Evolutionary conservation across 371 early-diverging fungal species (phyloP), one percentile per base, ranked within the genome.

Genomic region (Mortierella sp.): DNA sequence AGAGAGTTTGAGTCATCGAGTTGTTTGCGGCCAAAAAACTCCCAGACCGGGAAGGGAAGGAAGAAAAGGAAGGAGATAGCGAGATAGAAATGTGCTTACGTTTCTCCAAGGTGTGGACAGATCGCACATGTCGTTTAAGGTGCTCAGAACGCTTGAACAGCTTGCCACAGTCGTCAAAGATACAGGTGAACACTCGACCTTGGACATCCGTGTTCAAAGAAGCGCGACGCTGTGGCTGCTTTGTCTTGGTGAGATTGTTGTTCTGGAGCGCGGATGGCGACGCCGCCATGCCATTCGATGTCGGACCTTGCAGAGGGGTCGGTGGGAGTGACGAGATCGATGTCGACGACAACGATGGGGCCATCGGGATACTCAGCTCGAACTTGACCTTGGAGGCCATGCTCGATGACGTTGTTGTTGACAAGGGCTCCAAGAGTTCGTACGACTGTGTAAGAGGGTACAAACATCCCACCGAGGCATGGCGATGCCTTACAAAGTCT

Each of bases 101-200:
- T 81, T 86, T 86, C 43, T 88, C 88, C 39, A 83, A 69, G 0
- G 87, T 90, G 60, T 90, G 90, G 34, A 90, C 86, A 1, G 88
- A 90, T 46, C 87, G 82, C 31, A 87, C 81, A 49, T 90, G 90
- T 48, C 90, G 81, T 51, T 88, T 88, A 16, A 90, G 71, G 64
- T 90, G 90, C 54, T 90, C 90, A 7, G 87, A 86, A 19, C 90
- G 64, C 58, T 90, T 90, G 50, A 90, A 90, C n/a, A 86, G 81
- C 63, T 85, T 83, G 49, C 85, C 84, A 55, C 90, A 90, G 10
- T 83, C 86, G 23, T 81, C 81, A 39, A 78, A 70, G 41, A 71
- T 81, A 64, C 90, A 90, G 4, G 58, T 52, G 18, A 61, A 76
- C 6, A 76, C 50, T 21, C 56, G 55, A 6, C 58, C 45, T 2